Conservation (phyloP, 345 rosid genomes). For the Stellera chamaejasme region DNA sequence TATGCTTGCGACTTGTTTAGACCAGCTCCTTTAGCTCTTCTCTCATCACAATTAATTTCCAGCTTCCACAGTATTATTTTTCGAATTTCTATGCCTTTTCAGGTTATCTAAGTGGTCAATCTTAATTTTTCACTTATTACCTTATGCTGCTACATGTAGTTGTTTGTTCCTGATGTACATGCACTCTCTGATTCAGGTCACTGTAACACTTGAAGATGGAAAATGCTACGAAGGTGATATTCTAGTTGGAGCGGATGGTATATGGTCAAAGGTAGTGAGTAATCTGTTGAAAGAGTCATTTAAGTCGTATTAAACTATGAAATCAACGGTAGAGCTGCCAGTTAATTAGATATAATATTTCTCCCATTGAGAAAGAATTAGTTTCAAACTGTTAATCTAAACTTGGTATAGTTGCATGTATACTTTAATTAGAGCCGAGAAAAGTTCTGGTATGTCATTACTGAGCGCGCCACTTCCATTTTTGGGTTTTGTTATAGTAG, state of each 20-base stretch:
- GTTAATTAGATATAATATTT: background rate
- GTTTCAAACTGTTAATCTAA: too few species aligned
- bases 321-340: background rate
- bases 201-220: slow-evolving; percentile 77
- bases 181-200: slow-evolving; percentile 42
- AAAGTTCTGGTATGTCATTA: too few species aligned
- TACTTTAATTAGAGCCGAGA: too few species aligned
- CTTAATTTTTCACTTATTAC: background rate
- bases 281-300: background rate
- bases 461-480: too few species aligned
- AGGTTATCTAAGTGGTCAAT: slow-evolving; percentile 1
- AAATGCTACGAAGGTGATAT: slow-evolving; percentile 66
- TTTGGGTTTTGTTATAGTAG: too few species aligned
- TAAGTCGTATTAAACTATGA: background rate
- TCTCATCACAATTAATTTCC: background rate
- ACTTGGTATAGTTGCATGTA: too few species aligned
- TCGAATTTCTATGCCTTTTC: slow-evolving; percentile 5
- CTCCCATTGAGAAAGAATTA: background rate
- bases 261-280: slow-evolving; percentile 75
- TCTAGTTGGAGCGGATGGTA: slow-evolving; percentile 95
- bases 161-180: slow-evolving; percentile 5
- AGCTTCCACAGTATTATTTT: background rate
- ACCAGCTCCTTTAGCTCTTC: background rate
- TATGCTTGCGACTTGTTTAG: slow-evolving; percentile 1
- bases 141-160: background rate